Percentiles rank a stretch among this genome's conserved stretches.
Evolutionary conservation across 257 asterid species (phyloP).

Genomic region (Dorcoceras hygrometricum): DNA sequence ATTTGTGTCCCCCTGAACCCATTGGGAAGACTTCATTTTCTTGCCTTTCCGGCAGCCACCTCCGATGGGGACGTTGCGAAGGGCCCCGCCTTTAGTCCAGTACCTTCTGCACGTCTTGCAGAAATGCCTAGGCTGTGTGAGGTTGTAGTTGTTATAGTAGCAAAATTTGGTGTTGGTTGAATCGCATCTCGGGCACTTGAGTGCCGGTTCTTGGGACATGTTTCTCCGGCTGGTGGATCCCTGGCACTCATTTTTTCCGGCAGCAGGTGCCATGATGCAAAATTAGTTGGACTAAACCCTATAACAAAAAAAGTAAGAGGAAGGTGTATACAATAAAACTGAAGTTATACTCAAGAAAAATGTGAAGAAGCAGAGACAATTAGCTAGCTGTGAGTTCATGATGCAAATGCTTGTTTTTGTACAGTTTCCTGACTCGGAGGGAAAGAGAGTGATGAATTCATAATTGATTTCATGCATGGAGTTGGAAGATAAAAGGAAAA

Average conservation of each 20-base stretch:
- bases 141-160: conserved; percentile 91
- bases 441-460: conserved; percentile 38
- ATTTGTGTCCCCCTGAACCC: conserved; percentile 37
- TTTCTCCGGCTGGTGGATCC: conserved; percentile 38
- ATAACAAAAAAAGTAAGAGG: conserved; percentile 6
- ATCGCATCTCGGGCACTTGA: conserved; percentile 87
- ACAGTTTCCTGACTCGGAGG: conserved; percentile 52
- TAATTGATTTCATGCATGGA: conserved; percentile 73
- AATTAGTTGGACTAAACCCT: conserved; percentile 14
- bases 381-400: conserved; percentile 13
- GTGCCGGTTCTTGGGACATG: conserved; percentile 45
- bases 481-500: conserved; percentile 37
- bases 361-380: conserved; percentile 27
- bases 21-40: conserved; percentile 53
- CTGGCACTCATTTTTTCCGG: conserved; percentile 39
- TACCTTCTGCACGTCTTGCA: conserved; percentile 93
- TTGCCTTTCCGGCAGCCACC: conserved; percentile 91
- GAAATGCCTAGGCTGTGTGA: conserved; percentile 87
- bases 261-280: conserved; percentile 32
- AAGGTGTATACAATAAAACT: neutral
- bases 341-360: conserved; percentile 8
- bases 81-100: conserved; percentile 92
- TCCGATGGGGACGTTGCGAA: conserved; percentile 87
- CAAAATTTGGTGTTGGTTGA: conserved; percentile 90
- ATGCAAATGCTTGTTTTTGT: conserved; percentile 1